Percentiles rank a stretch among this genome's conserved stretches.
phyloP scores from a whole-genome alignment of 371 early-diverging fungal genomes.

The Mortierella polycephala region DNA sequence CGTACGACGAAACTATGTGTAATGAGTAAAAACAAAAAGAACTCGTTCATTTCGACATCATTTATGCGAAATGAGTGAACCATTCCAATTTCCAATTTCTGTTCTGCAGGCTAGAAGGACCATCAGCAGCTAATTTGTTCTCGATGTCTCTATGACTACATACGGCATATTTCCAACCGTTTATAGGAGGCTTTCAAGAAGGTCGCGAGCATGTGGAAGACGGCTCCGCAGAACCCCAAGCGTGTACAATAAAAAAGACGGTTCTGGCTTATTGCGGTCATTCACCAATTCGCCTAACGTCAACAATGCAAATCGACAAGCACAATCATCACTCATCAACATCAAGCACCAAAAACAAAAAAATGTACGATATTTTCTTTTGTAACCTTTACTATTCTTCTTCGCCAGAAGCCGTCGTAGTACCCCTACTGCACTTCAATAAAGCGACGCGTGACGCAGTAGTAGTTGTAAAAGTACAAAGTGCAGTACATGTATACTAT shows the following conservation, averaged over 20 bases:
- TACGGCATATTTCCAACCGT: neutral
- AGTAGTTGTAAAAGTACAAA: too few relatives aligned
- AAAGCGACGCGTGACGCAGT: too few relatives aligned
- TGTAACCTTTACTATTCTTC: neutral
- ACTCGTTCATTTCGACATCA: neutral
- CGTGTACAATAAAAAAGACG: constrained; percentile 24
- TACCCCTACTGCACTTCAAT: neutral
- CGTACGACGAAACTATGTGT: neutral
- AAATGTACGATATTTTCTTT: neutral
- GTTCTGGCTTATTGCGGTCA: constrained; percentile 32
- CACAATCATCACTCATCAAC: too few relatives aligned
- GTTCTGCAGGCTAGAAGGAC: neutral
- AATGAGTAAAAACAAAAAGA: neutral
- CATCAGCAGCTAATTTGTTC: neutral
- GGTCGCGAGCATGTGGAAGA: constrained; percentile 47
- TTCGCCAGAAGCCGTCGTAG: neutral
- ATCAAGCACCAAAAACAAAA: neutral
- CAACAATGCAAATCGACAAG: neutral
- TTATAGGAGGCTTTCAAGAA: constrained; percentile 51
- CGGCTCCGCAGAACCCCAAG: constrained; percentile 39
- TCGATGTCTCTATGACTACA: neutral
- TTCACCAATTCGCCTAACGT: neutral
- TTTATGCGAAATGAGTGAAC: neutral
- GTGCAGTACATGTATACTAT: too few relatives aligned
- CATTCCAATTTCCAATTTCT: neutral